Conservation (phyloP, 2,329 filamentous ascomycete species). For the Fusarium begoniae region DNA sequence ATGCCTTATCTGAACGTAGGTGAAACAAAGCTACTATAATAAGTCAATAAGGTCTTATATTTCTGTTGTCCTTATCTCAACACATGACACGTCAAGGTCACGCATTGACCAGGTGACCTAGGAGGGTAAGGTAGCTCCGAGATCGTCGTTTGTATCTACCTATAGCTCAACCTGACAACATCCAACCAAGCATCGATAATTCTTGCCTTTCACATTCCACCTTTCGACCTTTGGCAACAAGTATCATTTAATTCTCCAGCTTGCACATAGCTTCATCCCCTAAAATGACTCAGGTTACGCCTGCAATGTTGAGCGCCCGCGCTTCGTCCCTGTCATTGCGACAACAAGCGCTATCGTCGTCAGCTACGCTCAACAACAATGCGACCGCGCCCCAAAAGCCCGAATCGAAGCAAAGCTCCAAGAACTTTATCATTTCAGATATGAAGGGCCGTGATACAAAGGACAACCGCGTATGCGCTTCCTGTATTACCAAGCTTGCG, state of each 20-base stretch:
- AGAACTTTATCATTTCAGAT: constrained; percentile 60
- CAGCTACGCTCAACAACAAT: constrained; percentile 35
- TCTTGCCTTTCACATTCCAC: background rate
- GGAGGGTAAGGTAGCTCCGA: background rate
- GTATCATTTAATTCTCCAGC: background rate
- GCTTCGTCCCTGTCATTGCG: constrained; percentile 58
- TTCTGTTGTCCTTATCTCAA: background rate
- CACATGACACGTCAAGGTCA: constrained; percentile 16
- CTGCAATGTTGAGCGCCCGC: constrained; percentile 55
- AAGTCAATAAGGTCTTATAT: background rate
- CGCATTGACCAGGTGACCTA: constrained; percentile 33
- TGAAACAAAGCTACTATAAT: background rate
- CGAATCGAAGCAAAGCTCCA: constrained; percentile 29
- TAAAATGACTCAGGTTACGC: constrained; percentile 57
- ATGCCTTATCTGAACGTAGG: background rate
- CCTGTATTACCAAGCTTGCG: constrained; percentile 50
- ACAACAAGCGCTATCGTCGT: constrained; percentile 48
- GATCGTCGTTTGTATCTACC: constrained; percentile 10
- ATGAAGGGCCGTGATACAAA: constrained; percentile 49
- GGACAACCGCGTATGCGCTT: constrained; percentile 51
- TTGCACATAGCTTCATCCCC: constrained; percentile 2
- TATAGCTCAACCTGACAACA: constrained; percentile 14
- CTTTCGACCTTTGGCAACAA: background rate
- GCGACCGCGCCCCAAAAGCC: constrained; percentile 41
- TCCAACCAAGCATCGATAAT: constrained; percentile 1